Evolutionary conservation across 179 eudicot species (phyloP).

Genomic region (Camellia oleifera): DNA sequence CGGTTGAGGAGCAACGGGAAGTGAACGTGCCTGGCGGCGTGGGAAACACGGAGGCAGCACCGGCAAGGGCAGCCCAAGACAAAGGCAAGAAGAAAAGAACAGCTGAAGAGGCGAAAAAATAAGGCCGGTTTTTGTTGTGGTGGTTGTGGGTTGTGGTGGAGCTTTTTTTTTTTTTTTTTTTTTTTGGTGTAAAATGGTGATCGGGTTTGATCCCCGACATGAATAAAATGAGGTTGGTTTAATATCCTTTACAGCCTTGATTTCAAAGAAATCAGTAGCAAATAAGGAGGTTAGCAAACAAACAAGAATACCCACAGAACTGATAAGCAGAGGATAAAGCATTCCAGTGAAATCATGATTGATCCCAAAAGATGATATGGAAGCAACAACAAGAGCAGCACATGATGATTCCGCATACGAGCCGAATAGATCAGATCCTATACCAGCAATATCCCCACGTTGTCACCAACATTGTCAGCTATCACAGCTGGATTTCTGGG

Average conservation of each 20-base stretch:
- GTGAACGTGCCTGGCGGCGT: too few species aligned
- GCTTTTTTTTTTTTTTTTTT: too few species aligned
- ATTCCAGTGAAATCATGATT: conserved; percentile 86
- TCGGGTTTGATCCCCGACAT: too few species aligned
- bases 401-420: conserved; percentile 27
- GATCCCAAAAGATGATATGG: conserved; percentile 83
- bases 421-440: conserved; percentile 95
- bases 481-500: conserved; percentile 25
- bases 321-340: conserved; percentile 67
- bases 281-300: conserved; percentile 82
- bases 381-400: conserved; percentile 91
- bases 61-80: too few species aligned
- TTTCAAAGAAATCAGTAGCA: conserved; percentile 91
- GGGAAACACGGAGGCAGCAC: too few species aligned
- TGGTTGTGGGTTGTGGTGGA: too few species aligned
- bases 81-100: too few species aligned
- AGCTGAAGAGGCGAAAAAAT: too few species aligned
- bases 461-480: conserved; percentile 95
- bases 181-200: too few species aligned
- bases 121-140: too few species aligned
- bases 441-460: conserved; percentile 96
- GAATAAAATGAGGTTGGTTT: conserved; percentile 50
- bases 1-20: too few species aligned
- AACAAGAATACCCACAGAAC: conserved; percentile 73
- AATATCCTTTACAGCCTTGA: conserved; percentile 20